Evolutionary conservation across 2,329 filamentous ascomycete species (phyloP).

Genomic region (Aspergillus cejpii): DNA sequence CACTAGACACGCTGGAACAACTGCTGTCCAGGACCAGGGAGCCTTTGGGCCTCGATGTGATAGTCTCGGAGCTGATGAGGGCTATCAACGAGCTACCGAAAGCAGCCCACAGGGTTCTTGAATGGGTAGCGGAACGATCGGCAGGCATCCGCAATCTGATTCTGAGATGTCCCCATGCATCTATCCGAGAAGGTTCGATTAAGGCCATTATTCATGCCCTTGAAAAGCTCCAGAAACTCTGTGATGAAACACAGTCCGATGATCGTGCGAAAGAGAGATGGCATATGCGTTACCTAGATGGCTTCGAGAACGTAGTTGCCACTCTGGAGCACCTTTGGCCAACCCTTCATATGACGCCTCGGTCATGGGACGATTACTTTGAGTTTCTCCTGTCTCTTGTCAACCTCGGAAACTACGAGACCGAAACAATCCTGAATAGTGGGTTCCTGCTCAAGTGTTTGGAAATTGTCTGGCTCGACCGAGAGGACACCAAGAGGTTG

Average conservation of each 20-base stretch:
- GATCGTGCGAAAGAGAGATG: slow-evolving; percentile 19
- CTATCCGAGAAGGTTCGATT: slow-evolving; percentile 50
- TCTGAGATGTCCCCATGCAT: slow-evolving; percentile 52
- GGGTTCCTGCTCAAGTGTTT: slow-evolving; percentile 56
- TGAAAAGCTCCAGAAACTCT: slow-evolving; percentile 45
- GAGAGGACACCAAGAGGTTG: slow-evolving; percentile 44
- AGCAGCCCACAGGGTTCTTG: slow-evolving; percentile 55
- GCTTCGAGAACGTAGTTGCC: slow-evolving; percentile 33
- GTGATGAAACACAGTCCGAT: slow-evolving; percentile 22
- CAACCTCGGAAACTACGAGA: slow-evolving; percentile 54
- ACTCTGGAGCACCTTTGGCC: slow-evolving; percentile 55
- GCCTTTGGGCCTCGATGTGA: slow-evolving; percentile 53
- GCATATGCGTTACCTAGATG: slow-evolving; percentile 23
- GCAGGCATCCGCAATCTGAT: slow-evolving; percentile 59
- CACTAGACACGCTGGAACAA: slow-evolving; percentile 62
- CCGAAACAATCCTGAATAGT: slow-evolving; percentile 52
- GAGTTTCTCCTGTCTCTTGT: slow-evolving; percentile 62
- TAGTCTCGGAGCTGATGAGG: slow-evolving; percentile 48
- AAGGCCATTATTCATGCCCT: slow-evolving; percentile 51
- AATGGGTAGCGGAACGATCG: slow-evolving; percentile 54
- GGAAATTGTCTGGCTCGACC: slow-evolving; percentile 57
- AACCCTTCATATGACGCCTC: slow-evolving; percentile 54
- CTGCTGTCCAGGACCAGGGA: slow-evolving; percentile 67
- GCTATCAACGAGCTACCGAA: slow-evolving; percentile 47
- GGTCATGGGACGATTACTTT: slow-evolving; percentile 73